Conservation (phyloP, 140 eudicot species). For the Senecio squalidus region DNA sequence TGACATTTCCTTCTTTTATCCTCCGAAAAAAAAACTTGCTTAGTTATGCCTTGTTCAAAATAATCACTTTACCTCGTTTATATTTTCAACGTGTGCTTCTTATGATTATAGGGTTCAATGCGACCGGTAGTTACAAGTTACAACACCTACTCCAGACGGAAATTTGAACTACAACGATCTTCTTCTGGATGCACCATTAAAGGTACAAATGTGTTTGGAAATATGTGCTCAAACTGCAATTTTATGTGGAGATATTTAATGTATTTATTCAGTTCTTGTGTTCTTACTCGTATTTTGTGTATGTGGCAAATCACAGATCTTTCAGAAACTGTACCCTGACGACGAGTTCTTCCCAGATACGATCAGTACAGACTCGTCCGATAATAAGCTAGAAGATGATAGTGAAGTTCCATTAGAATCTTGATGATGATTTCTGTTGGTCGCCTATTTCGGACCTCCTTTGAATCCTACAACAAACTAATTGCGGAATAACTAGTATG, state of each 20-base stretch:
- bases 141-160: constrained; percentile 68
- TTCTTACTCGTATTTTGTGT: background rate
- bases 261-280: background rate
- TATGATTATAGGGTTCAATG: constrained; percentile 43
- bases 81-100: too few relatives aligned
- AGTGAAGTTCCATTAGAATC: constrained; percentile 28
- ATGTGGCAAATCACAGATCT: constrained; percentile 34
- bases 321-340: constrained; percentile 50
- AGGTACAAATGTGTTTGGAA: constrained; percentile 41
- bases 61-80: background rate
- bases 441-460: too few relatives aligned
- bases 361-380: constrained; percentile 29
- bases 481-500: too few relatives aligned
- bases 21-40: background rate
- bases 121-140: constrained; percentile 40
- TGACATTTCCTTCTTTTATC: background rate
- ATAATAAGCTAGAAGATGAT: constrained; percentile 35
- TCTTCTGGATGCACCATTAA: constrained; percentile 41
- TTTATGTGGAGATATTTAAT: background rate
- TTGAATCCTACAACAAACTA: too few relatives aligned
- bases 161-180: constrained; percentile 55
- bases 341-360: constrained; percentile 65
- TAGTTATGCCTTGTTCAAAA: background rate
- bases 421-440: constrained; percentile 7
- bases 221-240: background rate